Evolutionary conservation across 345 rosid species (phyloP).

Genomic region (Eucalyptus polyanthemos): DNA sequence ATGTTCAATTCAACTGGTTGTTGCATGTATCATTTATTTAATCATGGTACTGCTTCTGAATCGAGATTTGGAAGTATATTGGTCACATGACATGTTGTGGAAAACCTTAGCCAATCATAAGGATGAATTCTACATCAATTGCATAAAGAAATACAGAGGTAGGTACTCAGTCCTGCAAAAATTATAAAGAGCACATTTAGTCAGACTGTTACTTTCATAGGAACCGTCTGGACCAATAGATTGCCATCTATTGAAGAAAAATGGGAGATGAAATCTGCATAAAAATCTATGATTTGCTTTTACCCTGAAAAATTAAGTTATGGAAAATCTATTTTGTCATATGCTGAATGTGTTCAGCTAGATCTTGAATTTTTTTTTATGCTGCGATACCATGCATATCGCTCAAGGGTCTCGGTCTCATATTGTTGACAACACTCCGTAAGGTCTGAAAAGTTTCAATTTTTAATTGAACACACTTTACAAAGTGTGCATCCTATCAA

Average conservation of each 20-base stretch:
- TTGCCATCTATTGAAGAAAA: neutral
- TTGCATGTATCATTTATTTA: neutral
- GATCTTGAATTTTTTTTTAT: neutral
- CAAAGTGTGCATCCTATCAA: neutral
- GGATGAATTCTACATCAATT: neutral
- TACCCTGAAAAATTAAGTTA: neutral
- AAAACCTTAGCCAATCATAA: neutral
- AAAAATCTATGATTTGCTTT: neutral
- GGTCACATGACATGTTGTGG: neutral
- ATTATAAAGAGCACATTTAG: neutral
- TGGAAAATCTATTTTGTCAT: neutral
- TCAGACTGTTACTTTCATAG: neutral
- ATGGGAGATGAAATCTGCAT: neutral
- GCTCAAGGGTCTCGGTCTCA: neutral
- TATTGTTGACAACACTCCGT: neutral
- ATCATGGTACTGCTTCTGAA: neutral
- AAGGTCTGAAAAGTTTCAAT: neutral
- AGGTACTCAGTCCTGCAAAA: neutral
- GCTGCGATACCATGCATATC: too few species aligned
- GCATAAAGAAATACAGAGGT: neutral
- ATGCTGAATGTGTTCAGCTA: neutral
- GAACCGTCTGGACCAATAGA: neutral
- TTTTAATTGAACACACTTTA: neutral
- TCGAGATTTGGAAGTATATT: neutral
- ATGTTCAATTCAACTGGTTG: neutral